These are phyloP conservation scores for Sungouiozyma ichnusensis DNA, from an alignment of 805 yeast species.

Conservation along the genomic window DNA sequence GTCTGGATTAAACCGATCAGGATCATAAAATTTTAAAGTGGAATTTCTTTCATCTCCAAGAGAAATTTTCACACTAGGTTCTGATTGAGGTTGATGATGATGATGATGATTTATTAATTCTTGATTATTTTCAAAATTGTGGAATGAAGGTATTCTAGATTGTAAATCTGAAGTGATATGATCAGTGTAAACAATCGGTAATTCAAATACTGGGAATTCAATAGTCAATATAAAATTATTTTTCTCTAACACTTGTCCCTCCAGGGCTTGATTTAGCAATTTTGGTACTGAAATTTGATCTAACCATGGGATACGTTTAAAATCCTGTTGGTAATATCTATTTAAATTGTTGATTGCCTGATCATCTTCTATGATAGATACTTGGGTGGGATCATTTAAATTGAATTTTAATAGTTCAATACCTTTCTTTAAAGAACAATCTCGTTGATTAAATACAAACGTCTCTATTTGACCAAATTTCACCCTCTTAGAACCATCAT, in stretches of 20 bases:
- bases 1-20: slow-evolving; percentile 57
- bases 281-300: slow-evolving; percentile 53
- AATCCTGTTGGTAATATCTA: slow-evolving; percentile 58
- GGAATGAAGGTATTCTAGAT: slow-evolving; percentile 28
- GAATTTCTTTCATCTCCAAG: slow-evolving; percentile 23
- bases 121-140: slow-evolving; percentile 32
- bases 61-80: slow-evolving; percentile 23
- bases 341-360: slow-evolving; percentile 44
- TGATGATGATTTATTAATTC: slow-evolving; percentile 11
- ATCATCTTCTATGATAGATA: slow-evolving; percentile 19
- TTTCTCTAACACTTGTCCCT: slow-evolving; percentile 13
- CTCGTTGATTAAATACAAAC: slow-evolving; percentile 43
- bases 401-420: slow-evolving; percentile 45
- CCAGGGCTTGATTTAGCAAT: slow-evolving; percentile 26
- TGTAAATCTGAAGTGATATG: slow-evolving; percentile 31
- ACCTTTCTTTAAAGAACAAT: slow-evolving; percentile 60
- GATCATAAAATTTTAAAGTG: slow-evolving; percentile 45
- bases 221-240: slow-evolving; percentile 34
- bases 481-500: slow-evolving; percentile 40
- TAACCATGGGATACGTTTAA: slow-evolving; percentile 56
- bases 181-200: slow-evolving; percentile 64
- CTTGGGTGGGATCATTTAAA: slow-evolving; percentile 25
- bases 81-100: slow-evolving; percentile 1
- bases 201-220: slow-evolving; percentile 55
- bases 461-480: slow-evolving; percentile 55